Evolutionary conservation across 208 protist genomes (phyloP), one percentile per base, ranked within the genome.

Genomic region (Acanthamoeba sp.): DNA sequence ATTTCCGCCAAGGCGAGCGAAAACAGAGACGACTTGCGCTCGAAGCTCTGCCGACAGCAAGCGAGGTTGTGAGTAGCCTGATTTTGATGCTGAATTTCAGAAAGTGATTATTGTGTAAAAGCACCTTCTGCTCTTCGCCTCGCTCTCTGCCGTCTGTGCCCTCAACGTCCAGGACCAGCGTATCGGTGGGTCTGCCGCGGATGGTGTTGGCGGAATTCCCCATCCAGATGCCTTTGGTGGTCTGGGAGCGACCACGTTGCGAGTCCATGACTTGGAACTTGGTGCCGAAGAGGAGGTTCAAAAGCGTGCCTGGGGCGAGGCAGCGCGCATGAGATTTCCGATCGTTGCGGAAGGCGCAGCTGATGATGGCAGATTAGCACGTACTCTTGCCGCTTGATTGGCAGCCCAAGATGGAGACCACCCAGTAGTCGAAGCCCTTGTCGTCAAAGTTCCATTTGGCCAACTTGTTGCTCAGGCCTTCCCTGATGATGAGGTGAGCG

Each of bases 141-240:
- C 99, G 97, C 96, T 99, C 99, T 76, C 98, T 95, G 73, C 98
- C 97, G 95, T 99, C 99, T 5, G 98, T 99, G 93, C 99, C 99
- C 87, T 99, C 99, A 89, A 99, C 98, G 94, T 99, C 99, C 29
- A 99, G 78, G 24, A 99, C 98, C 29, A 99, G 91, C 32, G 98
- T 84, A 38, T 89, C 90, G 76, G 95, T 93, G 40, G 27, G 34
- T 32, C 66, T 50, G 52, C 36, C 71, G 36, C 32, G 38, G 40
- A 80, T 80, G 38, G n/a, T 12, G 20, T 32, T 73, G 20, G 42
- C 95, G 22, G 18, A 48, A 40, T 76, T 32, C n/a, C 84, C 87
- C 96, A 97, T 82, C 59, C 42, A 94, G 14, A 98, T 98, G 80
- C 99, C 99, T 91, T 98, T 98, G 0, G 99, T 99, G 5, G 99